phyloP scores from a whole-genome alignment of 164 flowering plant genomes.

The Nymphaea colorata region DNA sequence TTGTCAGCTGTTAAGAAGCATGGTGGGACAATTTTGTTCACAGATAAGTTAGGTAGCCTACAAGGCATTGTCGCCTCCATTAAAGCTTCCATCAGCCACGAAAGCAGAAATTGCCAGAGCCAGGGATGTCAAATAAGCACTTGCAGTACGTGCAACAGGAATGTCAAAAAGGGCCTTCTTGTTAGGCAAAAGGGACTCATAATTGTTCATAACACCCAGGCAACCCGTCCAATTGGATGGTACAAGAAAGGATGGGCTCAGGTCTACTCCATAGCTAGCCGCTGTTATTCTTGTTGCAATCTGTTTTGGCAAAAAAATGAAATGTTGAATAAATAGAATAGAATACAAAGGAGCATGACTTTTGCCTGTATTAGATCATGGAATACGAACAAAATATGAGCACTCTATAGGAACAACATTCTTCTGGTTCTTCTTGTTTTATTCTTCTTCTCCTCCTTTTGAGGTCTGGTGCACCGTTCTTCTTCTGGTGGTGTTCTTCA shows the following conservation, averaged over 20 bases:
- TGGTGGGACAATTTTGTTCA: no score
- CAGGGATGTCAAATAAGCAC: conserved; percentile 85
- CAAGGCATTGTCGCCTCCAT: conserved; percentile 98
- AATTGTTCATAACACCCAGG: conserved; percentile 89
- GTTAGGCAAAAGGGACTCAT: conserved; percentile 82
- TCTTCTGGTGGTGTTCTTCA: no score
- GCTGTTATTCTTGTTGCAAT: conserved; percentile 82
- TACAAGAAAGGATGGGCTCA: conserved; percentile 89
- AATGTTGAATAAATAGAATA: neutral
- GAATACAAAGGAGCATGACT: neutral
- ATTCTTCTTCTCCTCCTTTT: no score
- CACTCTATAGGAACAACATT: no score
- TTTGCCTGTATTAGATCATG: no score
- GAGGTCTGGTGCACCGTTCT: no score
- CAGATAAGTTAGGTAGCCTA: conserved; percentile 18
- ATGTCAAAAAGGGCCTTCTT: conserved; percentile 92
- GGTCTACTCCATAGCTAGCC: conserved; percentile 74
- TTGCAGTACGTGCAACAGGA: conserved; percentile 92
- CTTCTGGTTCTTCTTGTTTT: no score
- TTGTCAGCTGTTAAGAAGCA: no score
- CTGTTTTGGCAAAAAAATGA: conserved; percentile 25
- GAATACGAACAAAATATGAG: no score
- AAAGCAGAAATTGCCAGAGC: conserved; percentile 74
- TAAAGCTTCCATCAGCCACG: conserved; percentile 86
- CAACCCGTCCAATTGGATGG: conserved; percentile 99